These are phyloP conservation scores for Pulveroboletus sp. DNA, from an alignment of 768 basidiomycete species.

Conservation along the genomic window DNA sequence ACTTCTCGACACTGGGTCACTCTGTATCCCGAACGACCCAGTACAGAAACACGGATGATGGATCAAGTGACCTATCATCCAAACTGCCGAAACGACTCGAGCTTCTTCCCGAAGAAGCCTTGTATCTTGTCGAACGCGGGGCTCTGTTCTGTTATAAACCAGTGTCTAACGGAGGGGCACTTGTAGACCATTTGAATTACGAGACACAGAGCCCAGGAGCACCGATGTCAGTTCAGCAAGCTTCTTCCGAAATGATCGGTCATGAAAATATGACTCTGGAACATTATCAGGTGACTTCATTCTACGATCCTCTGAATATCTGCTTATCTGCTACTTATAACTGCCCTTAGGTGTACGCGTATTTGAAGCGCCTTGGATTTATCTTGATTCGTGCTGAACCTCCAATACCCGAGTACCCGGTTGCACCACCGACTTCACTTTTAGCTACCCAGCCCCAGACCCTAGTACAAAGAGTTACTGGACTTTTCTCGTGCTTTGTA, in stretches of 20 bases:
- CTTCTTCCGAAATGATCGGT: slow-evolving; percentile 83
- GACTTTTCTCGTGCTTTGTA: slow-evolving; percentile 13
- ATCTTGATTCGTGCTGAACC: slow-evolving; percentile 74
- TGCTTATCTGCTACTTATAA: slow-evolving; percentile 1
- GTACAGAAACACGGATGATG: slow-evolving; percentile 28
- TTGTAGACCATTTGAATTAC: slow-evolving; percentile 8
- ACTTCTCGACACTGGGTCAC: slow-evolving; percentile 80
- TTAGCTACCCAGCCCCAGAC: slow-evolving; percentile 5
- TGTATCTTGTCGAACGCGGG: slow-evolving; percentile 92
- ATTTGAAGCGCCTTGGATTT: slow-evolving; percentile 91
- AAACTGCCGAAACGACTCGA: slow-evolving; percentile 70
- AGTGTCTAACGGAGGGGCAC: slow-evolving; percentile 26
- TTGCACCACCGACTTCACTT: slow-evolving; percentile 36
- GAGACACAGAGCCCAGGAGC: slow-evolving; percentile 50
- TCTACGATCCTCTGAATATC: slow-evolving; percentile 8
- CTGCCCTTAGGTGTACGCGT: slow-evolving; percentile 77
- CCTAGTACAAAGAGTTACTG: not conserved
- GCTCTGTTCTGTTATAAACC: slow-evolving; percentile 82
- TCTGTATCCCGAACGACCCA: slow-evolving; percentile 52
- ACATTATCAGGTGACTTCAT: slow-evolving; percentile 69
- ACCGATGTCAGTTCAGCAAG: slow-evolving; percentile 92
- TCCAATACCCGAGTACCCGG: slow-evolving; percentile 53
- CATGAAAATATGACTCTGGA: slow-evolving; percentile 76
- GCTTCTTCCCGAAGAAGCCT: slow-evolving; percentile 90
- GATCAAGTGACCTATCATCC: slow-evolving; percentile 1